Percentiles rank a stretch among this genome's conserved stretches.
Conservation (phyloP, 306 rosid genomes). For the Castanea mollissima region DNA sequence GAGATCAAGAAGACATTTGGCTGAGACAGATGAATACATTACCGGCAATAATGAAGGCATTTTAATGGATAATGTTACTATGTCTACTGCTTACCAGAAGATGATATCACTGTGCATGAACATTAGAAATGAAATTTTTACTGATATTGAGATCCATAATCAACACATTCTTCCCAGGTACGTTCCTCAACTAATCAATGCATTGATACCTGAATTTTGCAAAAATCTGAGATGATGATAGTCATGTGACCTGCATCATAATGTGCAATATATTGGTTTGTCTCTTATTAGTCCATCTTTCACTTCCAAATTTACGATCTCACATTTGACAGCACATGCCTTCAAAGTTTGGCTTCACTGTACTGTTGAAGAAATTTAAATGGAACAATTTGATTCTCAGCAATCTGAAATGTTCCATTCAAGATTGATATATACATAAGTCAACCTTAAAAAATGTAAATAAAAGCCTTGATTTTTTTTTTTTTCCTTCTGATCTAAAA, state of each 20-base stretch:
- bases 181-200: background rate
- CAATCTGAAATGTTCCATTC: background rate
- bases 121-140: constrained; percentile 66
- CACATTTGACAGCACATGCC: background rate
- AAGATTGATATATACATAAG: background rate
- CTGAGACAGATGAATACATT: constrained; percentile 92
- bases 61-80: constrained; percentile 54
- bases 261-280: background rate
- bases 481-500: background rate
- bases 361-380: background rate
- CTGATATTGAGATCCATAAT: constrained; percentile 90
- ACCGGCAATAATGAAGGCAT: constrained; percentile 60
- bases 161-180: constrained; percentile 97
- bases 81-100: constrained; percentile 77
- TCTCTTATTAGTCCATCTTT: background rate
- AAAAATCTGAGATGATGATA: background rate
- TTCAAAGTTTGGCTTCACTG: background rate
- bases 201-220: background rate
- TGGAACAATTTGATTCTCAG: background rate
- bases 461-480: background rate
- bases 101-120: constrained; percentile 76
- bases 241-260: background rate
- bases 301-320: background rate
- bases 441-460: background rate
- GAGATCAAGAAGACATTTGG: constrained; percentile 79